Base-by-base conservation (phyloP, 176 grass and related monocot species). In the Saccharum officinarum region DNA sequence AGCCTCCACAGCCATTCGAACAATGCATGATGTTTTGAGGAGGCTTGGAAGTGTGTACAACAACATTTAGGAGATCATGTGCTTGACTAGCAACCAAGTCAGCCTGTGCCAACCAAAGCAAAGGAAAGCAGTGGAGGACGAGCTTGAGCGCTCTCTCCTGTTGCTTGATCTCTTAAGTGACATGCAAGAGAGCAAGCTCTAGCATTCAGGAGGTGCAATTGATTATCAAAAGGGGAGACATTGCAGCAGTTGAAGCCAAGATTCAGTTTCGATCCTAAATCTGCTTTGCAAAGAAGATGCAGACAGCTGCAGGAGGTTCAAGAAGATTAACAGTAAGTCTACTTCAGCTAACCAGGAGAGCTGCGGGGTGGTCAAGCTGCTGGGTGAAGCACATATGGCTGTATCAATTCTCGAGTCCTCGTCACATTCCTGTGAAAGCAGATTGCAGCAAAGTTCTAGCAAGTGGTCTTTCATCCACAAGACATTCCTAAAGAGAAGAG, bases 401-500 rank as follows among this genome's bases (percentile, higher is more conserved):
- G 36, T 84, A 2, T 69, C 62, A 13, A 76, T 84, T 64, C 85
- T 84, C 22, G 54, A 73, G 42, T 40, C 41, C 0, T n/a, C 10
- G 12, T 49, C 44, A 30, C 17, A 36, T 34, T 88, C 9, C 6
- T 84, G 20, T 52, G 44, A 2, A 45, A 44, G 7, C 46, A 85
- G 65, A 78, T 71, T 13, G 22, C 25, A 31, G 11, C n/a, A 49
- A 49, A 82, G 44, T 80, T 18, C 50, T 54, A 57, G 72, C 18
- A 90, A 50, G 67, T 82, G 78, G 83, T 64, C 71, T 78, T 18
- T 86, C 63, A 41, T 82, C 42, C 64, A 46, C 28, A 67, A 80
- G 42, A 67, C 63, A 68, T 37, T 80, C 42, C 63, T 50, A 20
- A 80, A 68, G 78, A 80, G 31, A 68, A 50, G 34, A 36, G 34